A percentile compares a stretch with the other conserved stretches of the same genome.
These are phyloP conservation scores for Nemania sp. DNA, from an alignment of 2,329 filamentous ascomycete species.

Conservation along the genomic window DNA sequence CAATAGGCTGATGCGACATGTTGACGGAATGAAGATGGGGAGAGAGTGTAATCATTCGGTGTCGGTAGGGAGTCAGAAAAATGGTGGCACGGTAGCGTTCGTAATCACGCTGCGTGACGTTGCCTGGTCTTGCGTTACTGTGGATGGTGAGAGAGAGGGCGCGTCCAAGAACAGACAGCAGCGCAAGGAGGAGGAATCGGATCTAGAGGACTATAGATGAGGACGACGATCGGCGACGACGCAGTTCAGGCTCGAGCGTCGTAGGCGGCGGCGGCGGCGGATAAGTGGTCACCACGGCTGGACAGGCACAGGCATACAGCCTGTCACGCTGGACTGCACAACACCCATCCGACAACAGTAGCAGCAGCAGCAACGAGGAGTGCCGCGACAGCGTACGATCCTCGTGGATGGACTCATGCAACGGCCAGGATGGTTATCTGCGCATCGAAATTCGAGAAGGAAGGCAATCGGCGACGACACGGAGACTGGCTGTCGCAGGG, in stretches of 20 bases:
- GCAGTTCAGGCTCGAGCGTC: background rate
- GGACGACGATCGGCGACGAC: background rate
- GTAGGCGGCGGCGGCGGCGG: background rate
- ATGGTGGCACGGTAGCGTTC: background rate
- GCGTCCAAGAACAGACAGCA: background rate
- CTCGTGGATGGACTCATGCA: constrained; percentile 26
- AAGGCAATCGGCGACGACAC: constrained; percentile 17
- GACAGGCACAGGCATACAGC: constrained; percentile 62
- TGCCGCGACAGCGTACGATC: constrained; percentile 19
- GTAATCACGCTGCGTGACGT: constrained; percentile 11
- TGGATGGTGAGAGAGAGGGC: constrained; percentile 1
- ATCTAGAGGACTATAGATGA: background rate
- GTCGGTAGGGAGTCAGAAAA: background rate
- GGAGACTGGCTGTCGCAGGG: constrained; percentile 7
- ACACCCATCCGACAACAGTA: constrained; percentile 60
- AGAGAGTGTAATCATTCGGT: constrained; percentile 11
- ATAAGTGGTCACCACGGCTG: constrained; percentile 44
- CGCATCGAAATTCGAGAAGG: constrained; percentile 19
- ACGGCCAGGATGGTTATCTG: constrained; percentile 17
- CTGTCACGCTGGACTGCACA: constrained; percentile 59
- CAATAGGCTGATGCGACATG: constrained; percentile 51
- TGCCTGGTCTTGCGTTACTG: background rate
- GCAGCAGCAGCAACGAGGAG: constrained; percentile 49
- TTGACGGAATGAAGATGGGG: constrained; percentile 5
- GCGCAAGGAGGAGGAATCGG: constrained; percentile 3